Evolutionary conservation across 441 rosid species (phyloP), one percentile per base, ranked within the genome.

Genomic region (Populus hybrid): DNA sequence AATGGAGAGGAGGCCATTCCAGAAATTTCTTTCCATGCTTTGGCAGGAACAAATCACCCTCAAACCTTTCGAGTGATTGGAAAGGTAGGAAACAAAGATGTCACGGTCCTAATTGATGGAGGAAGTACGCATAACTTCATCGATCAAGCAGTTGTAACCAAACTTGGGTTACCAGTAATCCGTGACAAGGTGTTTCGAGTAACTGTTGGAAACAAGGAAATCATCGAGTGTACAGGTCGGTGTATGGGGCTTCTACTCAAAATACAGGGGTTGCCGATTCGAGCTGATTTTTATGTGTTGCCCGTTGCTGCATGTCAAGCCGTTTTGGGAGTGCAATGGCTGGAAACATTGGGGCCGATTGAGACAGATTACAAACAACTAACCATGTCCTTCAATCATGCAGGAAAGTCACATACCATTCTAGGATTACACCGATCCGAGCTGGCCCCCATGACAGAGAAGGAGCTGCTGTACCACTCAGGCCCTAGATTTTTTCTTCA

Each of bases 391-490:
- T 65, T 21, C 67, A 2, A 2, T 7, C 12, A 2, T 0, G 26
- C 3, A 21, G 28, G 28, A 1, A 7, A 6, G 0, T 7, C 5
- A n/a, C 26, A 24, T 2, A 24, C 12, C 18, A 21, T 65, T 9
- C 18, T 0, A 1, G 32, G 68, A 0, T 2, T 65, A 4, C 30
- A 10, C 0, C 6, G 59, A 0, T 50, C 59, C 0, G 7, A 50
- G 6, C 0, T 50, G 0, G 59, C 57, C 0, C 59, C 59, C 50
- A 11, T 42, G 50, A 42, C 16, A 0, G 4, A 42, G 0, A 10
- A 42, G 50, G 50, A 42, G 0, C 0, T 42, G 16, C 1, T 42
- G 5, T 0, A 42, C 16, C 50, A 42, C 5, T 42, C 50, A 11
- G 16, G 16, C 50, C 50, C 50, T 0, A 42, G 50, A 42, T 42